Percentiles rank a stretch among this genome's conserved stretches.
phyloP scores from a whole-genome alignment of 352 stramenopile species.

The Phytophthora foliorum region DNA sequence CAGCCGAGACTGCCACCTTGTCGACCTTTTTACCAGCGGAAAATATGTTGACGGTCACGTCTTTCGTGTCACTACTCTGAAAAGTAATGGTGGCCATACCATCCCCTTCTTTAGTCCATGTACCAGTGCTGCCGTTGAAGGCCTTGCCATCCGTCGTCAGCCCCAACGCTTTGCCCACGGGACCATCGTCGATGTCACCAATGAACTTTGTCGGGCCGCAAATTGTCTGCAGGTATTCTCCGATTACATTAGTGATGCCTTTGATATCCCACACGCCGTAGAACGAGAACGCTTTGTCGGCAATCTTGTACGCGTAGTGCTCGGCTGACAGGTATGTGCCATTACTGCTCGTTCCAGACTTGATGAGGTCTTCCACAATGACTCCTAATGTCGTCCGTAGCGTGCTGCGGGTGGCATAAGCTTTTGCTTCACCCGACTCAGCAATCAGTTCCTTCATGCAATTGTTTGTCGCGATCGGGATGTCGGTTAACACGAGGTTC shows the following conservation, averaged over 20 bases:
- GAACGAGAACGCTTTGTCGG: conserved; percentile 43
- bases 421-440: conserved; percentile 13
- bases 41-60: conserved; percentile 18
- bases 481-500: conserved; percentile 48
- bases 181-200: conserved; percentile 44
- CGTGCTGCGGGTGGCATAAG: conserved; percentile 37
- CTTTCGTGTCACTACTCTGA: conserved; percentile 9
- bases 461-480: conserved; percentile 49
- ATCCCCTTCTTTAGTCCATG: conserved; percentile 7
- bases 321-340: conserved; percentile 31
- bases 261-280: conserved; percentile 48
- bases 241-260: conserved; percentile 35
- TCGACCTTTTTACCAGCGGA: conserved; percentile 17
- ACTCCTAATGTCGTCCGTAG: conserved; percentile 54
- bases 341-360: conserved; percentile 30
- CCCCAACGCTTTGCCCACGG: conserved; percentile 36
- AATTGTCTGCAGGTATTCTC: conserved; percentile 51
- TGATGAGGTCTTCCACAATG: conserved; percentile 54
- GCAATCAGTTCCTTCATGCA: conserved; percentile 38
- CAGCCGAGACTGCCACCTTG: conserved; percentile 9
- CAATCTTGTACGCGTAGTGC: conserved; percentile 42
- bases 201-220: conserved; percentile 51
- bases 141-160: conserved; percentile 24
- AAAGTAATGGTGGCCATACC: conserved; percentile 1
- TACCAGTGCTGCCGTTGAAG: conserved; percentile 9